A percentile compares a stretch with the other conserved stretches of the same genome.
These are phyloP conservation scores for Mytilinidion resinicola DNA, from an alignment of 495 filamentous ascomycete species.

Conservation along the genomic window DNA sequence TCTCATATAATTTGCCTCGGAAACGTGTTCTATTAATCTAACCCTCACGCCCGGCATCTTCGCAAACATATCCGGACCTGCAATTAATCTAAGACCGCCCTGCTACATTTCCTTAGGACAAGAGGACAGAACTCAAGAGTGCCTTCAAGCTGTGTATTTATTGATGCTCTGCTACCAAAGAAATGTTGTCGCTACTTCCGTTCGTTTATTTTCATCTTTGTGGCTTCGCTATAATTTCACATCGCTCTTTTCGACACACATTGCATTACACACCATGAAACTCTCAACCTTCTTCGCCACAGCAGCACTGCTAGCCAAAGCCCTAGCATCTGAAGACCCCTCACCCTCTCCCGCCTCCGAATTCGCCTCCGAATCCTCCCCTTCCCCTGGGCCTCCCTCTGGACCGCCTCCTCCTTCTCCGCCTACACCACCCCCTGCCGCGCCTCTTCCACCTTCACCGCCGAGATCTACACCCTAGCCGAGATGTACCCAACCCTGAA, in stretches of 20 bases:
- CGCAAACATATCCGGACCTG: neutral
- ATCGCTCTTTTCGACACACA: neutral
- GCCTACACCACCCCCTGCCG: slow-evolving; percentile 9
- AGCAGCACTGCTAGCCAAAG: neutral
- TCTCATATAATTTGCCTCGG: too few species aligned
- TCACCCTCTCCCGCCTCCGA: neutral
- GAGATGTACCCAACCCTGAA: slow-evolving; percentile 22
- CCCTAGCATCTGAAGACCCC: neutral
- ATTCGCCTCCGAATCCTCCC: neutral
- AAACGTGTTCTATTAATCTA: too few species aligned
- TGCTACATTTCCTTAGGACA: neutral
- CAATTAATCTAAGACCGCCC: neutral
- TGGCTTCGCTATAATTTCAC: neutral
- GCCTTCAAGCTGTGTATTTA: neutral
- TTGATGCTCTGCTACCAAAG: neutral
- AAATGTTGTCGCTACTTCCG: neutral
- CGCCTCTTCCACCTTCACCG: slow-evolving; percentile 6
- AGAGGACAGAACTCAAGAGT: neutral
- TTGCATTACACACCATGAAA: neutral
- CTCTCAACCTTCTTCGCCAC: neutral
- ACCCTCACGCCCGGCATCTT: too few species aligned
- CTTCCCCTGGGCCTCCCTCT: slow-evolving; percentile 12
- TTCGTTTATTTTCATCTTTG: neutral
- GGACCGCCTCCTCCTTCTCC: slow-evolving; percentile 5
- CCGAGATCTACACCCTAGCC: slow-evolving; percentile 20